Conservation (phyloP, 2,329 filamentous ascomycete genomes). For the Gaeumannomyces sp. region DNA sequence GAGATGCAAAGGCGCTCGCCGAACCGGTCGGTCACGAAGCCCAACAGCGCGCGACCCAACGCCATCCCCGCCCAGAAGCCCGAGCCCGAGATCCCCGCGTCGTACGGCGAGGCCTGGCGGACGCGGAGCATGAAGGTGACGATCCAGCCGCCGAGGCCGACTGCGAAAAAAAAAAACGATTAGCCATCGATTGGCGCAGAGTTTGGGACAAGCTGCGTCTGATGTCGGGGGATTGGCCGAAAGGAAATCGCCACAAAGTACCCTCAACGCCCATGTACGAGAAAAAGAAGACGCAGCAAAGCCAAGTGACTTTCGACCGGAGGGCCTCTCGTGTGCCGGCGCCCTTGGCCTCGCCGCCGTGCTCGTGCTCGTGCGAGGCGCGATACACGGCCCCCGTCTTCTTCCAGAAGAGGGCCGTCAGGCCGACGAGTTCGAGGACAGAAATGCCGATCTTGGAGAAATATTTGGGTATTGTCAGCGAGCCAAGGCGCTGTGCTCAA, state of each 20-base stretch:
- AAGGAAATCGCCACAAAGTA: background rate
- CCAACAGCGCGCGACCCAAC: conserved; percentile 61
- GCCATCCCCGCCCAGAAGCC: conserved; percentile 81
- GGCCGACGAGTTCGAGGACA: conserved; percentile 42
- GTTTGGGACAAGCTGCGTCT: too few species aligned
- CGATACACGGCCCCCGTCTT: conserved; percentile 50
- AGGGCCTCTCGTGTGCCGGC: conserved; percentile 32
- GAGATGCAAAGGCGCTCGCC: conserved; percentile 61
- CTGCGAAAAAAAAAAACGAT: conserved; percentile 20
- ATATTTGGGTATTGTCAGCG: background rate
- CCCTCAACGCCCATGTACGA: conserved; percentile 68
- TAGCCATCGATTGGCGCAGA: too few species aligned
- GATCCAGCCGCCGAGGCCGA: conserved; percentile 75
- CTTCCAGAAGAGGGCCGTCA: conserved; percentile 48
- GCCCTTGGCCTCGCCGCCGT: conserved; percentile 7
- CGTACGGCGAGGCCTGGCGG: conserved; percentile 60
- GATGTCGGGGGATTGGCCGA: background rate
- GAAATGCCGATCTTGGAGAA: conserved; percentile 42
- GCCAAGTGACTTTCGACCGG: conserved; percentile 55
- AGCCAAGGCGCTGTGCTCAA: background rate
- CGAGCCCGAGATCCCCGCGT: conserved; percentile 67
- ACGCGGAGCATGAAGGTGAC: conserved; percentile 77
- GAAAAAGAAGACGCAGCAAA: conserved; percentile 66
- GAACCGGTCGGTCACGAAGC: conserved; percentile 65
- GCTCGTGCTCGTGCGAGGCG: conserved; percentile 16